phyloP scores from a whole-genome alignment of 352 stramenopile species.

The Saprolegnia diclina region DNA sequence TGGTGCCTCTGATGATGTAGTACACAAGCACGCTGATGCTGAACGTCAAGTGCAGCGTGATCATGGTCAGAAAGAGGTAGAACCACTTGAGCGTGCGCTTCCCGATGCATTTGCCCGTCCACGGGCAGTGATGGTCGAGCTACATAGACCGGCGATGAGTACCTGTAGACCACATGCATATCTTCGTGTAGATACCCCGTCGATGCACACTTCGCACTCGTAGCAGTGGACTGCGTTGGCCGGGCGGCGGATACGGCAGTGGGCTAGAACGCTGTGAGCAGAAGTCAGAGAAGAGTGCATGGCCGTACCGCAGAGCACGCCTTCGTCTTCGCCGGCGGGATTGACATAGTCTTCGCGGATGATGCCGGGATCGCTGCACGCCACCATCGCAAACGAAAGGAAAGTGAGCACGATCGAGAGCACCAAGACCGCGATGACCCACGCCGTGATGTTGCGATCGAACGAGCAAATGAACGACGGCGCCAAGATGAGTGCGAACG shows the following conservation, averaged over 20 bases:
- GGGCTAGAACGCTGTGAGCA: constrained; percentile 35
- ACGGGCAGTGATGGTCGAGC: constrained; percentile 90
- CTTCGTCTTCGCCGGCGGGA: constrained; percentile 35
- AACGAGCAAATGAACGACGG: constrained; percentile 49
- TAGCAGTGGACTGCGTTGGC: constrained; percentile 69
- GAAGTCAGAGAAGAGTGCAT: background rate
- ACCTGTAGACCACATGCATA: background rate
- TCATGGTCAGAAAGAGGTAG: constrained; percentile 66
- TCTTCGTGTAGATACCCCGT: constrained; percentile 44
- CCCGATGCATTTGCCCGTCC: constrained; percentile 88
- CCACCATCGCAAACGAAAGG: constrained; percentile 65
- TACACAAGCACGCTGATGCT: constrained; percentile 36
- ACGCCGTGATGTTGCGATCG: background rate
- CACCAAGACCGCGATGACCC: constrained; percentile 32
- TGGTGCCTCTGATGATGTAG: constrained; percentile 6
- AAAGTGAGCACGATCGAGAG: constrained; percentile 53
- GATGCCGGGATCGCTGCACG: constrained; percentile 68
- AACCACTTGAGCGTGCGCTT: constrained; percentile 75
- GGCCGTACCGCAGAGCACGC: constrained; percentile 65
- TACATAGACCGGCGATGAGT: constrained; percentile 29
- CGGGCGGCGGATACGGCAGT: constrained; percentile 68
- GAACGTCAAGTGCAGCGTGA: constrained; percentile 63
- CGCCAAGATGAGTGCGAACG: constrained; percentile 56
- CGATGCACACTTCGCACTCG: constrained; percentile 69
- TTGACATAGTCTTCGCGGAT: constrained; percentile 48